Percentiles rank a stretch among this genome's conserved stretches.
phyloP scores from a whole-genome alignment of 345 rosid species.

The Mercurialis annua region DNA sequence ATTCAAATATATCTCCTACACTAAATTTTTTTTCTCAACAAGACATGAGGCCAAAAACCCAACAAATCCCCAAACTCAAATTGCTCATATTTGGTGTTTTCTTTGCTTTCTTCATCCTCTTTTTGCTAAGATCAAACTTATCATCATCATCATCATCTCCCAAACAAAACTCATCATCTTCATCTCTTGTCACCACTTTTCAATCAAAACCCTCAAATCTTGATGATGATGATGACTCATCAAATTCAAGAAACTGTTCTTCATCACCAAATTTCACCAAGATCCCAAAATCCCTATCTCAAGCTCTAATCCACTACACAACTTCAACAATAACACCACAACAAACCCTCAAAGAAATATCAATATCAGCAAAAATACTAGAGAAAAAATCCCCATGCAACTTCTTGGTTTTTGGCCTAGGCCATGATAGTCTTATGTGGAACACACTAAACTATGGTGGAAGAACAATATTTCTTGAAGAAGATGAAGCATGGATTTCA shows the following conservation, averaged over 20 bases:
- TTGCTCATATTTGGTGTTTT: conserved; percentile 57
- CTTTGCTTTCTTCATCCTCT: conserved; percentile 53
- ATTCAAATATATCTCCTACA: background rate
- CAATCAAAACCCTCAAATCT: background rate
- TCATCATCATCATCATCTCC: conserved; percentile 40
- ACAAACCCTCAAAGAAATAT: conserved; percentile 71
- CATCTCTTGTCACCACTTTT: conserved; percentile 2
- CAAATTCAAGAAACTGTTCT: conserved; percentile 28
- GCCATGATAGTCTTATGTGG: conserved; percentile 96
- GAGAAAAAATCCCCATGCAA: conserved; percentile 79
- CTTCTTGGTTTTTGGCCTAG: conserved; percentile 86
- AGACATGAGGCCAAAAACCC: conserved; percentile 66
- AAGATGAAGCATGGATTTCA: conserved; percentile 81
- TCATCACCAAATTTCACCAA: conserved; percentile 41
- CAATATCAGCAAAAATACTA: conserved; percentile 50
- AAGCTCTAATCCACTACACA: conserved; percentile 72
- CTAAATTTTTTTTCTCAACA: background rate
- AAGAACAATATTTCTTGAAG: conserved; percentile 75
- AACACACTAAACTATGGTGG: conserved; percentile 84
- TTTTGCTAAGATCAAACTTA: conserved; percentile 56
- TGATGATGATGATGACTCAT: no score
- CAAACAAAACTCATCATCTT: conserved; percentile 16
- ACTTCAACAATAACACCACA: conserved; percentile 85
- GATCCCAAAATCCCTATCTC: conserved; percentile 58
- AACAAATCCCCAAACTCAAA: conserved; percentile 46